Base-by-base conservation (phyloP, 202 grass and related monocot species). In the Panicum virgatum region DNA sequence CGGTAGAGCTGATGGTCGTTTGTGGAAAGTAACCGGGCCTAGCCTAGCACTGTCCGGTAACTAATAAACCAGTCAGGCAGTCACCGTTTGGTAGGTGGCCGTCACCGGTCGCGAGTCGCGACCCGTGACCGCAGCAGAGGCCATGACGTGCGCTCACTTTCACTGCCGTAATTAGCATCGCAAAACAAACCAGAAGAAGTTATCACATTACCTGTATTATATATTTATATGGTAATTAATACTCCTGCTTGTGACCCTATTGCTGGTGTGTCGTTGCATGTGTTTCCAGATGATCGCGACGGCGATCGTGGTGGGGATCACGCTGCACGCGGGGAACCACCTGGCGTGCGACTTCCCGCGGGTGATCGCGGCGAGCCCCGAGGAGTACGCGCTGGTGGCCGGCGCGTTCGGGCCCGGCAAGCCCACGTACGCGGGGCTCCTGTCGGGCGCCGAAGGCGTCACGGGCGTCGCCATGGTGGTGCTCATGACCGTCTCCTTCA, bases 311-410 rank as follows among this genome's bases (percentile, higher is more conserved):
- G 81, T 99, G 0, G 96, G 87, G 14, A 96, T 94, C 76, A 93
- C 93, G 43, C 83, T 99, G n/a, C 96, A 99, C 83, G 96, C 91
- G 12, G 96, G 96, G 44, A 99, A 95, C 89, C 96, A 99, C 58
- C 78, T 99, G 79, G 85, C 91, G 40, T 99, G 96, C 62, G 96
- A 99, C 82, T 99, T 99, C 84, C 96, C 96, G 57, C 89, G 92
- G 19, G 27, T 99, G 78, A 99, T 89, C 80, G 84, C 77, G 66
- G 62, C 93, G 27, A 59, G 56, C 6, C 87, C 91, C 0, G 89
- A 88, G 66, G 84, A 92, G 75, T 99, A 99, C 83, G 16, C 13
- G 61, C 80, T 87, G 20, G 87, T 99, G n/a, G 85, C 84, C 0
- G 66, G 57, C 8, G 93, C 92, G 45, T 99, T 99, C 57, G 96